Evolutionary conservation across 805 yeast genomes (phyloP).

Genomic region (Starmerella kuoi): DNA sequence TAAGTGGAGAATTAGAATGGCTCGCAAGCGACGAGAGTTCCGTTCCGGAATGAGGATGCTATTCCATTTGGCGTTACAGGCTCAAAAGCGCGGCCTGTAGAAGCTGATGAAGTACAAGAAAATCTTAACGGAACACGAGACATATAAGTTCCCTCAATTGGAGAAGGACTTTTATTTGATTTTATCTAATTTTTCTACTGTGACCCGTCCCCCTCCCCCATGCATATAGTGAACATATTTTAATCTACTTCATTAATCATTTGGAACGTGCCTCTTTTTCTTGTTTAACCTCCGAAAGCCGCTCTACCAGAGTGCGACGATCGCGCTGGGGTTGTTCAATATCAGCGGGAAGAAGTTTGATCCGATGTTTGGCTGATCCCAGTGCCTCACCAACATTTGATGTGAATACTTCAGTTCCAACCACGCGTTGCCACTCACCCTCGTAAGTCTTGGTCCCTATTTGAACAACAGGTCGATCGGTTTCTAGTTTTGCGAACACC

Average conservation of each 20-base stretch:
- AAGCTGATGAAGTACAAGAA: neutral
- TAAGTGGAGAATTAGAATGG: constrained; percentile 24
- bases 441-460: constrained; percentile 49
- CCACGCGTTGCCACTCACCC: constrained; percentile 63
- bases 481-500: constrained; percentile 45
- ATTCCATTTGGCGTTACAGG: constrained; percentile 29
- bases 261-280: no score
- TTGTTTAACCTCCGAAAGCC: constrained; percentile 1
- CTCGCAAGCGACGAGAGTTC: constrained; percentile 27
- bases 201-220: no score
- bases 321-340: constrained; percentile 5
- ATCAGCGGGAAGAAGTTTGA: constrained; percentile 21
- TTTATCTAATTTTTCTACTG: no score
- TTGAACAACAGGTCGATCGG: constrained; percentile 44
- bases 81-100: constrained; percentile 20
- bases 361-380: constrained; percentile 24
- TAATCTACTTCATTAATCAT: no score
- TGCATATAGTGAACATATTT: no score
- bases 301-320: constrained; percentile 7
- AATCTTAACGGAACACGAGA: neutral
- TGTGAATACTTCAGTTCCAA: constrained; percentile 61
- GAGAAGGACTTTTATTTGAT: no score
- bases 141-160: neutral
- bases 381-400: constrained; percentile 24
- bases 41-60: constrained; percentile 27